These are phyloP conservation scores for Amaranthus palmeri DNA, from an alignment of 148 eudicot species.

Conservation along the genomic window DNA sequence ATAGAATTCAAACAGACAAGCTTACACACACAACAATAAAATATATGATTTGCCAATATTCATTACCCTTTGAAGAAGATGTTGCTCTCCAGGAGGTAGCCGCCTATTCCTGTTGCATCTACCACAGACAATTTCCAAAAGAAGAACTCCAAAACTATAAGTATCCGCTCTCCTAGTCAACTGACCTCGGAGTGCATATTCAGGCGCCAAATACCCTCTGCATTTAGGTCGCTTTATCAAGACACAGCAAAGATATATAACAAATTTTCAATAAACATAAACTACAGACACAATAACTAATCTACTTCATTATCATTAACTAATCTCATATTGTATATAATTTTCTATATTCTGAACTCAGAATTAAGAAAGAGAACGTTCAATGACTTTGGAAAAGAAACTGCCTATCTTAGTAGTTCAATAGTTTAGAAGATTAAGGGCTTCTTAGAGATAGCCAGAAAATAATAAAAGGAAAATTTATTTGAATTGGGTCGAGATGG, in stretches of 20 bases:
- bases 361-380: not conserved
- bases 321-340: not conserved
- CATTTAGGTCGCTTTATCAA: slow-evolving; percentile 10
- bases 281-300: not conserved
- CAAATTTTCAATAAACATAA: not conserved
- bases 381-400: too few relatives aligned
- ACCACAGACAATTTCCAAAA: slow-evolving; percentile 80
- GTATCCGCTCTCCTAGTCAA: slow-evolving; percentile 80
- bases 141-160: slow-evolving; percentile 85
- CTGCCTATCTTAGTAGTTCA: too few relatives aligned
- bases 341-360: not conserved
- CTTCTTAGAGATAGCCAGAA: too few relatives aligned
- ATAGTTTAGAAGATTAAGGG: too few relatives aligned
- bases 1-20: not conserved
- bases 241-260: not conserved
- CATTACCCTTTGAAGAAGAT: slow-evolving; percentile 71
- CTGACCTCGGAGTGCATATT: slow-evolving; percentile 73
- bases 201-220: slow-evolving; percentile 96
- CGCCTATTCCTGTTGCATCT: slow-evolving; percentile 52
- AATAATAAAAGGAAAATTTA: too few relatives aligned
- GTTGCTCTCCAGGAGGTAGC: slow-evolving; percentile 46
- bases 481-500: too few relatives aligned
- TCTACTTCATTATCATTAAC: not conserved
- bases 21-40: not conserved
- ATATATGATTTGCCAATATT: not conserved